A percentile compares a stretch with the other conserved stretches of the same genome.
These are phyloP conservation scores for Nemophila menziesii DNA, from an alignment of 257 asterid species.

Conservation along the genomic window DNA sequence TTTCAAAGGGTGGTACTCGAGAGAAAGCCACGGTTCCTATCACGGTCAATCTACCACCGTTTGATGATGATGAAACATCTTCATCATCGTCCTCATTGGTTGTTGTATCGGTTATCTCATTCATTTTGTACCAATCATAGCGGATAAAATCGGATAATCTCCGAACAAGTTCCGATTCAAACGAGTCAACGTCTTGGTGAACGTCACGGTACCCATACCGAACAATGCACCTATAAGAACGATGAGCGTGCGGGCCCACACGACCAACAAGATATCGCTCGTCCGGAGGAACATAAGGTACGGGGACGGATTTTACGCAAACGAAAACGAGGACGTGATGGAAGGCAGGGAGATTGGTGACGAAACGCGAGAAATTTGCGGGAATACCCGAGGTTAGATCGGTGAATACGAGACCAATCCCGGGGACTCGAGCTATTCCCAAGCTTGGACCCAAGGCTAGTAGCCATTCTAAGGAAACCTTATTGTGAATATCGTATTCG, in stretches of 20 bases:
- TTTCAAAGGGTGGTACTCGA: conserved; percentile 35
- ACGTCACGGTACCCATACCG: conserved; percentile 91
- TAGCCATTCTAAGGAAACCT: conserved; percentile 85
- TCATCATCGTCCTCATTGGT: conserved; percentile 38
- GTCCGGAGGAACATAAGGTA: conserved; percentile 71
- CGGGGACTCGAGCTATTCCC: conserved; percentile 92
- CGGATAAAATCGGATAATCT: conserved; percentile 63
- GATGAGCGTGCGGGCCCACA: conserved; percentile 76
- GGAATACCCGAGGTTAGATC: conserved; percentile 94
- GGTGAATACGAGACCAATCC: conserved; percentile 80
- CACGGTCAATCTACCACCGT: conserved; percentile 55
- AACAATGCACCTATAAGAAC: conserved; percentile 84
- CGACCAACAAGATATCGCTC: conserved; percentile 89
- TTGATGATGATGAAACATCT: conserved; percentile 35
- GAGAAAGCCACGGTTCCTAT: conserved; percentile 50
- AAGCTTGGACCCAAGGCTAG: conserved; percentile 86
- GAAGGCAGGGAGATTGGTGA: conserved; percentile 95
- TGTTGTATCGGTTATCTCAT: conserved; percentile 17
- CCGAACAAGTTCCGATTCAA: conserved; percentile 53
- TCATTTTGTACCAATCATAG: conserved; percentile 52
- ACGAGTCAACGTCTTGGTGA: conserved; percentile 88
- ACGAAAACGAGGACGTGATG: conserved; percentile 80
- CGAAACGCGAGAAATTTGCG: conserved; percentile 88
- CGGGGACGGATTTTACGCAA: conserved; percentile 80
- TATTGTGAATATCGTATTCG: conserved; percentile 89